Evolutionary conservation across 768 basidiomycete genomes (phyloP), one percentile per base, ranked within the genome.

Genomic region (Hericium erinaceus): DNA sequence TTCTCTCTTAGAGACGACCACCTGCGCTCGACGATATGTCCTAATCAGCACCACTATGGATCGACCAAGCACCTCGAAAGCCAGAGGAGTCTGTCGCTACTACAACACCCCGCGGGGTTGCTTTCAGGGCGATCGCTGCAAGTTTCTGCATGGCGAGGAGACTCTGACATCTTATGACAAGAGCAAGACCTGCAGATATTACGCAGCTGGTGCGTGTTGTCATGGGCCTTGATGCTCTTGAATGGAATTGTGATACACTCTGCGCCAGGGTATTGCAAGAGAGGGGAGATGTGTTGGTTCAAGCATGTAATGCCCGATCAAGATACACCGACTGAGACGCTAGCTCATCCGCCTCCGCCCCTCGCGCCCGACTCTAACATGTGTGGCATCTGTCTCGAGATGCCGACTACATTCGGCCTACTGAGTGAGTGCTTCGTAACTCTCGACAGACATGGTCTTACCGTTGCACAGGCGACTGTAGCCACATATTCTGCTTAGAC

Each of bases 351-450:
- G 13, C 49, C 22, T 39, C 54, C 8, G 52, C 61, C 1, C 69
- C 67, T 4, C 72, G 70, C 15, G 73, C 75, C 39, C 4, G 79
- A 77, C 33, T 77, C 82, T 8, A 75, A 80, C 46, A 64, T 74
- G 3, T 92, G 90, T 64, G 80, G 80, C 18, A 85, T 92, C 52
- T 92, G 89, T 66, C 78, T 87, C 59, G 89, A 92, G 65, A 82
- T 76, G 63, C 88, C 89, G 11, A 69, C 69, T 4, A 80, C 80
- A 0, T 90, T 82, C 64, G 90, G 87, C 39, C 70, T 91, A 15
- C 75, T 92, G 28, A 74, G 87, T 87, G 55, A 56, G 65, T 64
- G 38, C 18, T 38, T n/a, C 16, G 28, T 18, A 33, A 10, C 50
- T 28, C 9, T 57, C 38, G 37, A 38, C 40, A 46, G 4, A 46